Evolutionary conservation across 2,329 filamentous ascomycete genomes (phyloP), one percentile per base, ranked within the genome.

Genomic region (Canariomyces notabilis): DNA sequence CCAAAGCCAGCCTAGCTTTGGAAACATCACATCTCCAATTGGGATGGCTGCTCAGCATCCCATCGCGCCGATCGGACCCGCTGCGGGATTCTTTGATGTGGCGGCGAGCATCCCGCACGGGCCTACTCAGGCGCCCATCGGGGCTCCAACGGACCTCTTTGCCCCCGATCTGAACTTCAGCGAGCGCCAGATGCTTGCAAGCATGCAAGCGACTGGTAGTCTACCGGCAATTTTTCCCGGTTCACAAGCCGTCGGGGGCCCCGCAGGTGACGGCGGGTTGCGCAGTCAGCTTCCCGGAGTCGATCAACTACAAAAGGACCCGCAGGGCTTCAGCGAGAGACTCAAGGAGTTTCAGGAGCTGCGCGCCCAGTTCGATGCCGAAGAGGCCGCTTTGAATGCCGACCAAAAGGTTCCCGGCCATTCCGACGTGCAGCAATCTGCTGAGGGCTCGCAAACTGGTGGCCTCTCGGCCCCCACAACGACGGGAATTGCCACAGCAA

Each of bases 1-100:
- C 49, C 93, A 98, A 62, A 96, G 89, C 63, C 93, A 98, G 67
- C 91, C 91, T 18, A 97, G 91, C 68, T 96, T 93, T 62, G 89
- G 91, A 15, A 96, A 87, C 67, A 94, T 98, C 55, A 83, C 88
- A 2, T 94, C 89, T n/a, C 89, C 90, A 2, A 80, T 85, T 48
- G 82, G 80, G 9, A 81, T 73, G 58, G 68, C 63, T 14, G 65
- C 69, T 33, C 73, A 64, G 73, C 61, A 79, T 61, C 67, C 74
- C 5, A 70, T 78, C 8, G 78, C 76, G 2, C 74, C 77, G 12
- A 74, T 82, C 40, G 77, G 79, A 48, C 73, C 76, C n/a, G 72
- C 77, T 5, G 71, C 79, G 29, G 80, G 80, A 31, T 90, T 90
- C 63, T 88, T 89, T 57, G 89, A 94, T 57, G 60, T 66, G 26